phyloP scores from a whole-genome alignment of 768 basidiomycete species.

The Suillus subluteus region DNA sequence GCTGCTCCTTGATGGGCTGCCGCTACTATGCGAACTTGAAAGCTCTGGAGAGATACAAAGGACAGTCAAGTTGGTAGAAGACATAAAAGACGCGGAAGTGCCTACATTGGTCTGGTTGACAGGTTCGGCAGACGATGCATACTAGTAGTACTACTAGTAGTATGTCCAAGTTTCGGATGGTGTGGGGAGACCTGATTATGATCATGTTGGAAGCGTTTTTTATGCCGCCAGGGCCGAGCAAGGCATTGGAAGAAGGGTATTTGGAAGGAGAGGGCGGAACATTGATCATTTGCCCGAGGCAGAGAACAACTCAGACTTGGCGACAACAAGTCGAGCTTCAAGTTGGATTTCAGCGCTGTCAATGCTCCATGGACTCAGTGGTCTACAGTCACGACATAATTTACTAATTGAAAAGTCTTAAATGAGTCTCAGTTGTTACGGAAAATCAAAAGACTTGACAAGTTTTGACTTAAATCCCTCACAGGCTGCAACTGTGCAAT shows the following conservation, averaged over 20 bases:
- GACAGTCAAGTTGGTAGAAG: slow-evolving; percentile 44
- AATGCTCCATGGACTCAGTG: too few species aligned
- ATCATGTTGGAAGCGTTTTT: slow-evolving; percentile 73
- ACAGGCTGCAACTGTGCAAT: too few species aligned
- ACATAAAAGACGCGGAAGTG: slow-evolving; percentile 70
- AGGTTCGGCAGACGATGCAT: slow-evolving; percentile 59
- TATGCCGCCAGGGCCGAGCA: slow-evolving; percentile 47
- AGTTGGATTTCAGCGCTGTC: too few species aligned
- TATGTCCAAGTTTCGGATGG: slow-evolving; percentile 55
- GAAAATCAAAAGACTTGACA: too few species aligned
- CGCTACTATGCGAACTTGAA: slow-evolving; percentile 44
- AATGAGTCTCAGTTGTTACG: too few species aligned
- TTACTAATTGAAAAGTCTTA: too few species aligned
- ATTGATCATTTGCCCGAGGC: slow-evolving; percentile 60
- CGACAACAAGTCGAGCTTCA: too few species aligned
- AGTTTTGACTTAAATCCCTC: too few species aligned
- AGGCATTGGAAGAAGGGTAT: slow-evolving; percentile 66
- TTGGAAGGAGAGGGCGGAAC: slow-evolving; percentile 44
- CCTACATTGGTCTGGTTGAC: slow-evolving; percentile 71
- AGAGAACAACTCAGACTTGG: too few species aligned
- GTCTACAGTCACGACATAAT: too few species aligned
- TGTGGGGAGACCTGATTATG: slow-evolving; percentile 83
- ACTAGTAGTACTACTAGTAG: too few species aligned
- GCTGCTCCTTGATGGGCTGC: slow-evolving; percentile 54
- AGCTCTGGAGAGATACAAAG: slow-evolving; percentile 22